Conservation (phyloP, 2,329 filamentous ascomycete species). For the Beauveria sp. region DNA sequence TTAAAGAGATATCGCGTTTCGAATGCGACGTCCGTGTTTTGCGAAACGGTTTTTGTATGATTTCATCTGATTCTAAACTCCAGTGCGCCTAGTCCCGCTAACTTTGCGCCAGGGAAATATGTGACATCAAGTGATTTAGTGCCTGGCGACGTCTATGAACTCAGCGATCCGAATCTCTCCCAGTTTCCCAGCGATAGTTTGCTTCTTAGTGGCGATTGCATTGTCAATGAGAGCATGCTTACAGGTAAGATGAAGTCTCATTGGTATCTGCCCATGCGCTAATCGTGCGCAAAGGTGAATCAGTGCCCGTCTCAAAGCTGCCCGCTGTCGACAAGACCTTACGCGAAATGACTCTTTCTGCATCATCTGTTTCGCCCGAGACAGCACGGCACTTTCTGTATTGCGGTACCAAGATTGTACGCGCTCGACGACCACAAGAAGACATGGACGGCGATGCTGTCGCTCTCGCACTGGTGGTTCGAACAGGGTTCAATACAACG, state of each 20-base stretch:
- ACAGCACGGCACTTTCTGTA: constrained; percentile 87
- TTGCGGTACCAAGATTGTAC: constrained; percentile 89
- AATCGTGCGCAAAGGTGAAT: constrained; percentile 54
- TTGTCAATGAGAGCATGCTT: constrained; percentile 98
- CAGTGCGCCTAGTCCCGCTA: not conserved
- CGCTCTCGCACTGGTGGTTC: constrained; percentile 82
- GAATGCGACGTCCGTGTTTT: constrained; percentile 93
- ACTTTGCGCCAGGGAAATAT: constrained; percentile 56
- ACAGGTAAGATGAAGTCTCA: constrained; percentile 47
- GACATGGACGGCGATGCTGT: constrained; percentile 81
- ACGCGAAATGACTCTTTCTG: constrained; percentile 65
- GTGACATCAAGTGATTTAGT: constrained; percentile 82
- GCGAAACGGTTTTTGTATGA: constrained; percentile 84
- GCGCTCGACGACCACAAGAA: constrained; percentile 80
- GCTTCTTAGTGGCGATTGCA: constrained; percentile 86
- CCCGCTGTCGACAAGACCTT: constrained; percentile 77
- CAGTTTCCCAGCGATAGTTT: constrained; percentile 92
- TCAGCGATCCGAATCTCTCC: constrained; percentile 82
- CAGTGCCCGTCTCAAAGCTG: constrained; percentile 89
- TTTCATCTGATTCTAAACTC: not conserved
- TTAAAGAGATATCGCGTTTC: constrained; percentile 87
- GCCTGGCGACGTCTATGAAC: constrained; percentile 92
- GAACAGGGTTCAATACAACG: constrained; percentile 95
- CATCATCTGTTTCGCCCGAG: constrained; percentile 74
- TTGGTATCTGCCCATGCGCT: constrained; percentile 9